Evolutionary conservation across 2,329 filamentous ascomycete genomes (phyloP).

Genomic region (Onygenales sp.): DNA sequence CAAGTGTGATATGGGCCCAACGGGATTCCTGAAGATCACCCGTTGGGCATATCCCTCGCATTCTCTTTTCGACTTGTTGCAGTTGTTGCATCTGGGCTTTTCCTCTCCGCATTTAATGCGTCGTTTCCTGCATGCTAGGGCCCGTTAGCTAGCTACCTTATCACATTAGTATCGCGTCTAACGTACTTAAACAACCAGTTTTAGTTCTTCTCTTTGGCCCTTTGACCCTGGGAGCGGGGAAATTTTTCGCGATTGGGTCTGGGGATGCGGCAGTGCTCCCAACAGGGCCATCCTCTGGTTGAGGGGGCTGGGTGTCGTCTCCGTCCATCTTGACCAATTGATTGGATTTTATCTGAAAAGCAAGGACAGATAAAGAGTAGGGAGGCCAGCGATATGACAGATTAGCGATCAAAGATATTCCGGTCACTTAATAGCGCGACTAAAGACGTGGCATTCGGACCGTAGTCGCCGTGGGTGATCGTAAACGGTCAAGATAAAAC

Average conservation of each 20-base stretch:
- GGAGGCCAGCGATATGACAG: not conserved
- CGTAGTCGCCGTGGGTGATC: too few species aligned
- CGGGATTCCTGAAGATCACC: conserved; percentile 32
- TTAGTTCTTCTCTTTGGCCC: conserved; percentile 64
- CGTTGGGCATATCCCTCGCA: conserved; percentile 36
- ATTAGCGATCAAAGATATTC: not conserved
- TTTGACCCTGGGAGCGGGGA: conserved; percentile 16
- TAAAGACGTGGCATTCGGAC: too few species aligned
- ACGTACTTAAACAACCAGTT: conserved; percentile 80
- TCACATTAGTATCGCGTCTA: not conserved
- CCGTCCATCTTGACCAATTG: not conserved
- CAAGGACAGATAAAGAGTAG: not conserved
- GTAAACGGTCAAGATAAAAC: too few species aligned
- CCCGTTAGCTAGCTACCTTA: conserved; percentile 7
- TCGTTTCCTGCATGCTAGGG: conserved; percentile 73
- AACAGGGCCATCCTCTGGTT: not conserved
- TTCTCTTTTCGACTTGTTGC: conserved; percentile 36
- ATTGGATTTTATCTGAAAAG: not conserved
- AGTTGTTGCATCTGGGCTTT: conserved; percentile 38
- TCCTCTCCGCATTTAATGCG: conserved; percentile 97
- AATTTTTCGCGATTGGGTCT: conserved; percentile 13
- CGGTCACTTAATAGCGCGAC: too few species aligned
- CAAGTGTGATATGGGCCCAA: conserved; percentile 22
- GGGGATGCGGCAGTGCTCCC: not conserved
- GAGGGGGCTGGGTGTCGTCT: not conserved